These are phyloP conservation scores for Nemania sp. DNA, from an alignment of 2,329 filamentous ascomycete genomes.

Conservation along the genomic window DNA sequence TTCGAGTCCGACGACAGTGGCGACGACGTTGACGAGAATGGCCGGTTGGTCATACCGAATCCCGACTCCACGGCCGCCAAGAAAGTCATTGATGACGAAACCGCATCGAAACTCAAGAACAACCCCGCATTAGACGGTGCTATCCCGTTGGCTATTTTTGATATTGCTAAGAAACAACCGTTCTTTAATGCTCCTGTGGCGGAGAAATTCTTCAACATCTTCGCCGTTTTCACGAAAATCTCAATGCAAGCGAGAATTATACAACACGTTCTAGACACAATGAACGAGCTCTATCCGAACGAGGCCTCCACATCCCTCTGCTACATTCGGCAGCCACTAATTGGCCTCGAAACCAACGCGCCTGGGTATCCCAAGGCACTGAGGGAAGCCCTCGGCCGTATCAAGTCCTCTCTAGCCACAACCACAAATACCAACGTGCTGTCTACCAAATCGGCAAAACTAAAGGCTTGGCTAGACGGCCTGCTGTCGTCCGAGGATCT, in stretches of 20 bases:
- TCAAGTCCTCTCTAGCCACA: conserved; percentile 57
- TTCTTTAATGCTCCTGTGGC: conserved; percentile 69
- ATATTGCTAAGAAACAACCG: conserved; percentile 79
- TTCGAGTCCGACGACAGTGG: conserved; percentile 51
- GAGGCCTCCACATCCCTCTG: conserved; percentile 70
- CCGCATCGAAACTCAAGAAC: conserved; percentile 60
- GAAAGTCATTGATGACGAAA: conserved; percentile 54
- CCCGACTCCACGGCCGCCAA: conserved; percentile 45
- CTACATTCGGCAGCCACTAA: conserved; percentile 70
- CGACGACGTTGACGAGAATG: conserved; percentile 48
- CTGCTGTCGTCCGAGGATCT: conserved; percentile 54
- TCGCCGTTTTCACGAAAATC: conserved; percentile 69
- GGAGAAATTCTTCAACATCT: conserved; percentile 79
- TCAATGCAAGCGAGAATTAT: conserved; percentile 69
- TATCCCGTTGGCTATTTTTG: conserved; percentile 90
- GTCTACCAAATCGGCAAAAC: conserved; percentile 55
- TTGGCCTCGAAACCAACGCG: conserved; percentile 66
- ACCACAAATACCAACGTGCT: conserved; percentile 53
- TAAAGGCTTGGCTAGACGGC: conserved; percentile 58
- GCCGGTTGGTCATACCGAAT: conserved; percentile 50
- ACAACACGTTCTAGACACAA: conserved; percentile 70
- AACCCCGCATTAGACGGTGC: conserved; percentile 90
- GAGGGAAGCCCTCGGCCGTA: conserved; percentile 63
- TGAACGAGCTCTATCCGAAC: conserved; percentile 64
- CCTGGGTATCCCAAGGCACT: conserved; percentile 75